Percentiles rank a stretch among this genome's conserved stretches.
phyloP scores from a whole-genome alignment of 768 basidiomycete genomes.

The Collybia sp. region DNA sequence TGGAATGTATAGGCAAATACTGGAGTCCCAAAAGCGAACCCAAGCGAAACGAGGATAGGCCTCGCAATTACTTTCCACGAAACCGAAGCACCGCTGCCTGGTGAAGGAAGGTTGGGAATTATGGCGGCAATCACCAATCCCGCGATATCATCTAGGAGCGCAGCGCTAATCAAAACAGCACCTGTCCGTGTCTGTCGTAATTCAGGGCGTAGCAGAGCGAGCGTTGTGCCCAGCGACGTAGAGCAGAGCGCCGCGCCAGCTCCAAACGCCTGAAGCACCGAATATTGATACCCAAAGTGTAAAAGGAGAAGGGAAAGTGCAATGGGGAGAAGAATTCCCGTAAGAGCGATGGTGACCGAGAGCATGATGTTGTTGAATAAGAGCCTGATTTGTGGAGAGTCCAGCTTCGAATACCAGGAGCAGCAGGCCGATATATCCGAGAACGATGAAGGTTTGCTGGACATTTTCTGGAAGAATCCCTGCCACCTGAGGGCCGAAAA shows the following conservation, averaged over 20 bases:
- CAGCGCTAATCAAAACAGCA: constrained; percentile 54
- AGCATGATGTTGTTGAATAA: constrained; percentile 42
- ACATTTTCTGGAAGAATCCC: constrained; percentile 35
- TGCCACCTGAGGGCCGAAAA: constrained; percentile 48
- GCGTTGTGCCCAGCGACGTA: constrained; percentile 64
- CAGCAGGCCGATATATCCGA: constrained; percentile 41
- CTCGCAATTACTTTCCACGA: constrained; percentile 37
- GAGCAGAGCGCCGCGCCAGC: constrained; percentile 60
- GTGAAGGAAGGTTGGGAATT: constrained; percentile 34
- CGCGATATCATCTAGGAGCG: constrained; percentile 61
- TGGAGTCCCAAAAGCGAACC: constrained; percentile 38
- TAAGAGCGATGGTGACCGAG: constrained; percentile 43
- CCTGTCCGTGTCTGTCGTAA: constrained; percentile 47
- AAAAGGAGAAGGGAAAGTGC: constrained; percentile 42
- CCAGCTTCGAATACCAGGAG: constrained; percentile 60
- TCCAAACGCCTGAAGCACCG: constrained; percentile 45
- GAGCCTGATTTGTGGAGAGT: constrained; percentile 42
- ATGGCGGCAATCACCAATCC: constrained; percentile 57
- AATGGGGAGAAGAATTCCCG: constrained; percentile 49
- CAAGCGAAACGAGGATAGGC: constrained; percentile 52
- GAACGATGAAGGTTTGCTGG: constrained; percentile 38
- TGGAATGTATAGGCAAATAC: constrained; percentile 20
- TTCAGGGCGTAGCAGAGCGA: constrained; percentile 50
- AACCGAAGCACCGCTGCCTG: constrained; percentile 10
- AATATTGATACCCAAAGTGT: constrained; percentile 33